Base-by-base conservation (phyloP, 345 rosid genomes). In the Melaleuca quinquenervia region DNA sequence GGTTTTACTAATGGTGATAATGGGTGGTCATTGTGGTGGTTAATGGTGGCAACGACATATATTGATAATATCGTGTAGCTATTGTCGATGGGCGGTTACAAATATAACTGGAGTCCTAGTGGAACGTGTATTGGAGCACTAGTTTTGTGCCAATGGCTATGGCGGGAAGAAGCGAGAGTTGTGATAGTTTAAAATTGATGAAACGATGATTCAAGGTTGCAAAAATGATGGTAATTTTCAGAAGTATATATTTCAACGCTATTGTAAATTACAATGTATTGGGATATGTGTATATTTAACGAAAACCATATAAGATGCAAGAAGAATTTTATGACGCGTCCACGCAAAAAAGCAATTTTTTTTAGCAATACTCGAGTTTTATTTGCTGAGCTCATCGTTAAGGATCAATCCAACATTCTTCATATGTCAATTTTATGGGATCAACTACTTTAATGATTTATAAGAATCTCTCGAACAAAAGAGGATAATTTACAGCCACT, bases 341-440 rank as follows among this genome's bases (percentile, higher is more conserved):
- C 6, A 29, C 22, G 32, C 12, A 8, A 32, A 64, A 64, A 64
- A 3, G 1, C 8, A 3, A 15, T 3, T 32, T 58, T 60, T 27
- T 3, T 1, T 3, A 15, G 5, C 41, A 4, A 41, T 24, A 8
- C 26, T 54, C 5, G 58, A 54, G 26, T 54, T 22, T 21, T 11
- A 54, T 8, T 8, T 11, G 1, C 1, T 14, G 8, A 21, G 0
- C 7, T 18, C 6, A 62, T 29, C 9, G 5, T 27, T 27, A 62
- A 62, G 0, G 10, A 27, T 62, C 29, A 1, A 64, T 29, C 0
- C 1, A 3, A 3, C 8, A 22, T 2, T 0, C 6, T 29, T 4
- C 11, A 8, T 32, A 64, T 6, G 6, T 15, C 27, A 29, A 1
- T 29, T 15, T 29, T 22, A 15, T 29, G 1, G 3, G 5, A 64